Base-by-base conservation (phyloP, 75 land plant species). In the Picea sitchensis region DNA sequence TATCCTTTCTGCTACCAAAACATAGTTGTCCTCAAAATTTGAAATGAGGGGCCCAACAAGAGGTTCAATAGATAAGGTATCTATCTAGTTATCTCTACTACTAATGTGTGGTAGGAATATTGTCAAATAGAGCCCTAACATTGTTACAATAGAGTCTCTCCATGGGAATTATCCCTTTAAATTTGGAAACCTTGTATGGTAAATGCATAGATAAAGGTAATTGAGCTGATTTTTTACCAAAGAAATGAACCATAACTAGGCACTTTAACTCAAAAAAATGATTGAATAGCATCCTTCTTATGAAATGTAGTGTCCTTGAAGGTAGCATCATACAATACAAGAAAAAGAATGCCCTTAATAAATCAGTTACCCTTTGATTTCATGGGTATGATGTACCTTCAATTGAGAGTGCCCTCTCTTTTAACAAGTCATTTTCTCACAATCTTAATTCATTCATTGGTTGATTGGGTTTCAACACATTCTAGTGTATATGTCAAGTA, bases 101-200 rank as follows among this genome's bases (percentile, higher is more conserved):
- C 82, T 14, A 97, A 60, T 95, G 99, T 3, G 96, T 96, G 38
- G 98, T 97, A 14, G 99, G 99, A 36, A 97, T 94, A 75, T 95
- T 96, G 80, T 97, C 98, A 72, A 95, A 94, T 58, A 94, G 84
- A 13, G 94, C 99, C 75, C 99, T 91, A 20, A 97, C 99, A 78
- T 95, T 97, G 77, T 97, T 88, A 82, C 98, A 97, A 76, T 98
- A 97, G 0, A 2, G 41, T 1, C 41, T 1, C 5, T 38, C 41
- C 41, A 38, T 38, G 41, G 1, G 41, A 3, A 1, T 38, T 38
- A 3, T 38, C 41, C 41, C 41, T 5, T 38, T 38, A 0, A 3
- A 38, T 38, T 38, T 38, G 5, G 41, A 1, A 38, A 38, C 5
- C 41, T 38, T 38, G 41, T 26, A 26, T 26, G 26, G 26, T 26